A percentile compares a stretch with the other conserved stretches of the same genome.
These are phyloP conservation scores for Metschnikowia henanensis DNA, from an alignment of 805 yeast genomes.

Conservation along the genomic window DNA sequence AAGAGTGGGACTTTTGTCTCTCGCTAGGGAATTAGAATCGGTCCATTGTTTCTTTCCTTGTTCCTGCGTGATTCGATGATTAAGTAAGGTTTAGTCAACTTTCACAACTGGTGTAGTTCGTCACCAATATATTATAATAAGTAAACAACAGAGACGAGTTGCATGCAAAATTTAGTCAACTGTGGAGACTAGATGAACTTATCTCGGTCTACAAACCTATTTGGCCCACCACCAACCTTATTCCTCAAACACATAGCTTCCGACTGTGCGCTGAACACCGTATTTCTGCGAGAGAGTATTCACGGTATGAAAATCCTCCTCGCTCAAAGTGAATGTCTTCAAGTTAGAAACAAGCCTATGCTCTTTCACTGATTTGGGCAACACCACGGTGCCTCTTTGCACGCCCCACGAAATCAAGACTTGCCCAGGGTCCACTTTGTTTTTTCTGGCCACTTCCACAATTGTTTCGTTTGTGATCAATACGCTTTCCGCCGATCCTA, in stretches of 20 bases:
- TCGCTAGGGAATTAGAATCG: no score
- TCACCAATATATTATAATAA: no score
- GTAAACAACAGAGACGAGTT: no score
- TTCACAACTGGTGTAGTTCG: no score
- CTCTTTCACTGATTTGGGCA: slow-evolving; percentile 22
- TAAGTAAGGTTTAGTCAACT: no score
- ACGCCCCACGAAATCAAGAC: slow-evolving; percentile 20
- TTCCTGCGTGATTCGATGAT: no score
- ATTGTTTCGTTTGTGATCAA: slow-evolving; percentile 15
- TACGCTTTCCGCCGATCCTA: slow-evolving; percentile 16
- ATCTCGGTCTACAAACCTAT: no score
- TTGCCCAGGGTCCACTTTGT: slow-evolving; percentile 16
- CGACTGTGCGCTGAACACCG: slow-evolving; percentile 32
- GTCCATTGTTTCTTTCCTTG: no score
- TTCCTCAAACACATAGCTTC: slow-evolving; percentile 23
- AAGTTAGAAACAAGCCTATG: slow-evolving; percentile 37
- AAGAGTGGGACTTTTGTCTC: no score
- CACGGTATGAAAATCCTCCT: slow-evolving; percentile 36
- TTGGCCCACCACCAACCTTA: no score
- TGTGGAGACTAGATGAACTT: no score
- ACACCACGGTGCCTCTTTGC: slow-evolving; percentile 18
- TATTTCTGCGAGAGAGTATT: slow-evolving; percentile 29
- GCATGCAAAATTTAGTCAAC: no score
- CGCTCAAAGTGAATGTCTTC: slow-evolving; percentile 33
- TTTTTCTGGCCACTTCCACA: slow-evolving; percentile 14